Evolutionary conservation across 140 eudicot species (phyloP).

Genomic region (Anethum foeniculum): DNA sequence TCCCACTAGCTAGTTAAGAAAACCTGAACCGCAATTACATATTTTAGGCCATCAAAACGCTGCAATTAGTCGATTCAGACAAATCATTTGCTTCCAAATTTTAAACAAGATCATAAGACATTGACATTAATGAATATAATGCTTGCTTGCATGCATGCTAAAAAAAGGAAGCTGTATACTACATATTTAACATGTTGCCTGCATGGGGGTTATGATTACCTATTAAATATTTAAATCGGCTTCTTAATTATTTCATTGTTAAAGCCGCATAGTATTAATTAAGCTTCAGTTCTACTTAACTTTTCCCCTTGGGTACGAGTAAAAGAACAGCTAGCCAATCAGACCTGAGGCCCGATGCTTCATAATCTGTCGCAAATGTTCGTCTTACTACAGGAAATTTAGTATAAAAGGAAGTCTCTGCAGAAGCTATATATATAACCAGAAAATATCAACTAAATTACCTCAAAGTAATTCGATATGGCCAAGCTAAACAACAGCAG

Average conservation of each 20-base stretch:
- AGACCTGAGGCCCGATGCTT: not conserved
- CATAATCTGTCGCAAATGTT: not conserved
- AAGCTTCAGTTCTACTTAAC: not conserved
- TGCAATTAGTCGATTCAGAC: not conserved
- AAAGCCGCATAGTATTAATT: not conserved
- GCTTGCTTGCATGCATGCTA: not conserved
- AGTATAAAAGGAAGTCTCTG: not conserved
- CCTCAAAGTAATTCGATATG: slow-evolving; percentile 11
- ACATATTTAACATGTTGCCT: not conserved
- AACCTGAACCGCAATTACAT: not conserved
- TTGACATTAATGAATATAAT: no score
- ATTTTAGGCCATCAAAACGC: not conserved
- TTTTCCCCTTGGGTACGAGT: not conserved
- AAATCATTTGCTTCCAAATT: not conserved
- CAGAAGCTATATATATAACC: not conserved
- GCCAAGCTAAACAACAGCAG: slow-evolving; percentile 21
- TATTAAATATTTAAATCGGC: not conserved
- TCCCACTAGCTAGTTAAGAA: not conserved
- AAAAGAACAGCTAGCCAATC: not conserved
- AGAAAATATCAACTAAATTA: not conserved
- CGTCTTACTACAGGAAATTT: not conserved
- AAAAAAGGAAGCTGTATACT: not conserved
- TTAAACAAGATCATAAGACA: not conserved
- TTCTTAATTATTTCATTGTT: not conserved
- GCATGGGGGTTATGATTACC: not conserved